phyloP scores from a whole-genome alignment of 108 stramenopile species.

The Epithemia pelagica region DNA sequence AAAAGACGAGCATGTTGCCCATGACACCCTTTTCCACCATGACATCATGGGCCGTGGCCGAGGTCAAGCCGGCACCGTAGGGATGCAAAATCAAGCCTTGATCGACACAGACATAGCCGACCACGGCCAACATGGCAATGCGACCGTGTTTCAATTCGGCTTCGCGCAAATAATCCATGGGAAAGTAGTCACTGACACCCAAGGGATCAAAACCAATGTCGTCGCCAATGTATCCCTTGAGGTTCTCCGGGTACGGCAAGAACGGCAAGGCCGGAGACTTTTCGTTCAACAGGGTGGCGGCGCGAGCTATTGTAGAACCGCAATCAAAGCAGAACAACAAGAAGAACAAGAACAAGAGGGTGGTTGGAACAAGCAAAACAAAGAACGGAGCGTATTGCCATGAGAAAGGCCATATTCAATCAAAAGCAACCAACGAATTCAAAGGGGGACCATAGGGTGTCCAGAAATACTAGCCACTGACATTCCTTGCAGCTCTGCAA shows the following conservation, averaged over 20 bases:
- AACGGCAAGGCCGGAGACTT: conserved; percentile 84
- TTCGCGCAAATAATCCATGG: conserved; percentile 90
- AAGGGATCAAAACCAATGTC: conserved; percentile 92
- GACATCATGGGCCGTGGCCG: conserved; percentile 74
- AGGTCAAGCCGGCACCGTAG: conserved; percentile 63
- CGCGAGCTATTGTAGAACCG: too few species aligned
- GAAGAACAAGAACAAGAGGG: too few species aligned
- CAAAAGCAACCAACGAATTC: too few species aligned
- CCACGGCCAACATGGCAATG: conserved; percentile 88
- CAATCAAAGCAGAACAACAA: too few species aligned
- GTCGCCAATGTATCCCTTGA: conserved; percentile 83
- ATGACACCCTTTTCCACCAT: conserved; percentile 78
- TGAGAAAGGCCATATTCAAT: too few species aligned
- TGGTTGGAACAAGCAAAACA: conserved; percentile 1
- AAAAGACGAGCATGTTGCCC: conserved; percentile 75
- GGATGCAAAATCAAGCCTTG: conserved; percentile 71
- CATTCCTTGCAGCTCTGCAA: too few species aligned
- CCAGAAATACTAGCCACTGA: too few species aligned
- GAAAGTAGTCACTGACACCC: conserved; percentile 81
- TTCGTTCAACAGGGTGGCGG: conserved; percentile 10
- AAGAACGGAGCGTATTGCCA: too few species aligned
- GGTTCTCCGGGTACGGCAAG: conserved; percentile 86
- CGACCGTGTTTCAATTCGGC: conserved; percentile 96
- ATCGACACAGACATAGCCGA: conserved; percentile 87
- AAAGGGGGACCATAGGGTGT: too few species aligned